Evolutionary conservation across 2,329 filamentous ascomycete species (phyloP), one percentile per base, ranked within the genome.

Genomic region (Cercospora citrullina): DNA sequence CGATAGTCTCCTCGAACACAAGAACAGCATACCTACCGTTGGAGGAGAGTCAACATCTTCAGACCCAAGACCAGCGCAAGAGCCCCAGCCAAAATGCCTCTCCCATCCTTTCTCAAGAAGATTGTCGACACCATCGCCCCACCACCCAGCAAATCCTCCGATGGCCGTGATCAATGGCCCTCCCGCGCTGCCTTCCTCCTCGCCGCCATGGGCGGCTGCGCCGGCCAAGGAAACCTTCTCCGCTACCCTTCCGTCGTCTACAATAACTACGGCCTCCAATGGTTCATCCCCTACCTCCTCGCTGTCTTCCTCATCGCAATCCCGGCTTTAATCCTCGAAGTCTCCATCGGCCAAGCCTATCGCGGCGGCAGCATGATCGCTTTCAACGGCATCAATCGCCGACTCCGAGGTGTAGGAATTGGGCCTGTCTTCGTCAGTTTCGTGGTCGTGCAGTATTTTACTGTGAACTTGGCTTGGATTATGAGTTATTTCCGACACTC

Each of bases 201-300:
- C 28, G 86, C 86, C 21, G 83, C 85, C 2, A 87, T 87, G 85
- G 85, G 86, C 45, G 86, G 86, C 58, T 86, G 84, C 70, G 85
- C 84, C 2, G 86, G 86, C 60, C 85, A 86, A 78, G 86, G 86
- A 51, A 87, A 87, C 73, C 39, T 87, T 21, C 79, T 88, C 18
- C 82, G 86, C 33, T 87, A 87, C 69, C 86, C 86, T 3, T 87
- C 85, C 0, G 83, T 86, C 45, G 82, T 87, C 3, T 88, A 86
- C 81, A 87, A 87, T 78, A 88, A 87, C 74, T 81, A 86, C 66
- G 86, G 86, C 0, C 79, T 87, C 5, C 86, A 87, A 73, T 88
- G 86, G 86, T 88, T 87, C 74, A 83, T 87, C n/a, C 86, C 86
- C 16, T 88, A 87, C 68, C 75, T 87, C 5, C 77, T 87, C 63